Evolutionary conservation across 2,329 filamentous ascomycete species (phyloP).

Genomic region (Colletotrichum cordylinicola): DNA sequence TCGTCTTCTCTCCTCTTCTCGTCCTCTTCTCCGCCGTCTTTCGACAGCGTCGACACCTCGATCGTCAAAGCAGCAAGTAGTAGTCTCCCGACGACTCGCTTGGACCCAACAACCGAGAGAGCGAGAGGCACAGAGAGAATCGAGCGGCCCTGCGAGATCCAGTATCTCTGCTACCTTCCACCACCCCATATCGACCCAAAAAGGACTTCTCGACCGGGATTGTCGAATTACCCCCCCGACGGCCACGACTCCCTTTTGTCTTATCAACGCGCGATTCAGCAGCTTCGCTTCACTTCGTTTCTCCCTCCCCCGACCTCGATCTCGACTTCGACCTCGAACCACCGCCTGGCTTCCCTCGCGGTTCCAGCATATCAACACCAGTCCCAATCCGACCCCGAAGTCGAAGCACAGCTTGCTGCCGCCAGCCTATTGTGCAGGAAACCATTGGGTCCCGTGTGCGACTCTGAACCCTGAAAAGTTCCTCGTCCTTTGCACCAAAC

Average conservation of each 20-base stretch:
- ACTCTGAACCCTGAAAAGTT: conserved; percentile 1
- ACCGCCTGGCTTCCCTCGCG: not conserved
- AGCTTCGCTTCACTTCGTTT: not conserved
- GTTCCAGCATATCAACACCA: not conserved
- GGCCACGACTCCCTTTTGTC: conserved; percentile 5
- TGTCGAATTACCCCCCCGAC: not conserved
- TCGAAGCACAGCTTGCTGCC: conserved; percentile 27
- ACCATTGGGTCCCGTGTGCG: conserved; percentile 28
- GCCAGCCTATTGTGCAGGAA: conserved; percentile 30
- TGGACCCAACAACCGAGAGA: not conserved
- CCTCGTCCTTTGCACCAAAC: not conserved
- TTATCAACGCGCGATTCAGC: not conserved
- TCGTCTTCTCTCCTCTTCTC: not conserved
- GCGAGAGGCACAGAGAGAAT: not conserved
- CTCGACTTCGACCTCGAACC: not conserved
- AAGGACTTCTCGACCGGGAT: conserved; percentile 5
- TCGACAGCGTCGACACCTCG: not conserved
- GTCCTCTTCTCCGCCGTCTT: not conserved
- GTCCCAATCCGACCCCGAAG: not conserved
- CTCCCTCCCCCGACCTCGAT: not conserved
- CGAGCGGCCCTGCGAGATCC: not conserved
- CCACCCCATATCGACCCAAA: not conserved
- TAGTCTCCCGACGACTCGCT: not conserved
- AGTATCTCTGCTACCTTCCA: not conserved
- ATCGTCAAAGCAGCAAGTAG: not conserved